Conservation (phyloP, 2,329 filamentous ascomycete species). For the Colletotrichum plurivorum region DNA sequence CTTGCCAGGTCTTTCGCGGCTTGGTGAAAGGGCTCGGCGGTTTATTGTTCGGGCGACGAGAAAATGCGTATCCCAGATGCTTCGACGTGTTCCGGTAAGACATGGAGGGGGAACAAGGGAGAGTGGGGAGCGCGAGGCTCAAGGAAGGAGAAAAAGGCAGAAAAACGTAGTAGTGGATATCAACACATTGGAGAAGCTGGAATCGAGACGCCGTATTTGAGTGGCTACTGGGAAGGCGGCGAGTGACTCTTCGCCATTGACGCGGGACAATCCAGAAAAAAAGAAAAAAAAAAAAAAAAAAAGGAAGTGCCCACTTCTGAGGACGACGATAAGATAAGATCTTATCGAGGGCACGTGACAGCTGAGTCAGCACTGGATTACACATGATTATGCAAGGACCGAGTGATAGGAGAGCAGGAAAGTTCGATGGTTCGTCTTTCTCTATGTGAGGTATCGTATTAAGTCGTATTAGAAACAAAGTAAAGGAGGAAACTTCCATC, state of each 20-base stretch:
- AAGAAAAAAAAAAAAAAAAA: constrained; percentile 1
- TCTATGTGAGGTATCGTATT: no score
- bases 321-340: constrained; percentile 4
- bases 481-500: no score
- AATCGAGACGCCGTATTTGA: neutral
- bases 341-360: constrained; percentile 15
- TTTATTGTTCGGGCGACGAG: neutral
- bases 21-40: no score
- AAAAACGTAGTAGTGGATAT: constrained; percentile 33
- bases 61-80: constrained; percentile 1
- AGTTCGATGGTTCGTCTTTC: no score
- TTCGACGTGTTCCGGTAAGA: constrained; percentile 1
- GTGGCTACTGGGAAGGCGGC: constrained; percentile 21
- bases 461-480: no score
- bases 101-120: constrained; percentile 31
- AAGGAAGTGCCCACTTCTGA: neutral
- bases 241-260: constrained; percentile 23
- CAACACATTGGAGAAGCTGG: constrained; percentile 32
- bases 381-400: no score
- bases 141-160: neutral
- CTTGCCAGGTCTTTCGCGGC: no score
- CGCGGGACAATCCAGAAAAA: neutral
- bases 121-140: constrained; percentile 33
- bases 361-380: neutral
- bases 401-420: no score